phyloP scores from a whole-genome alignment of 2,329 filamentous ascomycete genomes.

The Fusarium subtropicale region DNA sequence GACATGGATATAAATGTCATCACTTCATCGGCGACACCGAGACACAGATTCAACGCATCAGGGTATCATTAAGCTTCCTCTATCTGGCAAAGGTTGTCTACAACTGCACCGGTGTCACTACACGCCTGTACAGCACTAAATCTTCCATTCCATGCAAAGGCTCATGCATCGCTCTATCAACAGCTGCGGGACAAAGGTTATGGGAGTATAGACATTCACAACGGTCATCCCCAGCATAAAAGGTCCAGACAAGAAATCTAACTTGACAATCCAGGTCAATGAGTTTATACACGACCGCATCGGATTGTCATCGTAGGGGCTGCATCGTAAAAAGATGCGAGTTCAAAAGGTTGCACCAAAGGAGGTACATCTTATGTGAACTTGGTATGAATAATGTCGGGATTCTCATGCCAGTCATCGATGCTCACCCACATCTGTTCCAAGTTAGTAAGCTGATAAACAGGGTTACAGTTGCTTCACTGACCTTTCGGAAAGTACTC shows the following conservation, averaged over 20 bases:
- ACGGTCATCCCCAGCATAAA: constrained; percentile 40
- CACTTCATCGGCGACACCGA: background rate
- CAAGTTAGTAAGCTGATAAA: constrained; percentile 27
- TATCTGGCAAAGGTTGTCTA: constrained; percentile 46
- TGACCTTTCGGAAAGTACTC: constrained; percentile 97
- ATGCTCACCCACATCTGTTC: constrained; percentile 98
- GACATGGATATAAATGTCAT: background rate
- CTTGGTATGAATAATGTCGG: constrained; percentile 98
- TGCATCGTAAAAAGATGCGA: constrained; percentile 26
- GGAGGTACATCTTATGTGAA: constrained; percentile 74
- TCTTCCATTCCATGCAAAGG: constrained; percentile 38
- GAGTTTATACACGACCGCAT: constrained; percentile 6
- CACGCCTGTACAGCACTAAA: constrained; percentile 27
- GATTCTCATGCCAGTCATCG: constrained; percentile 99
- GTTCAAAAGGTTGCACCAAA: constrained; percentile 10
- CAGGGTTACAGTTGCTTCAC: constrained; percentile 39
- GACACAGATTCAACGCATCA: constrained; percentile 45
- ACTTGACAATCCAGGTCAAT: constrained; percentile 3
- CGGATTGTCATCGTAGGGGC: constrained; percentile 18
- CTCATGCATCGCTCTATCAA: constrained; percentile 33
- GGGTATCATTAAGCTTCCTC: constrained; percentile 57
- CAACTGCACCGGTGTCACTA: constrained; percentile 34
- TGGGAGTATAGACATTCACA: constrained; percentile 30
- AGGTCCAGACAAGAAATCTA: constrained; percentile 12
- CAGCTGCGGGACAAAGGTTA: constrained; percentile 23